Evolutionary conservation across 495 filamentous ascomycete species (phyloP).

Genomic region (Echria macrotheca): DNA sequence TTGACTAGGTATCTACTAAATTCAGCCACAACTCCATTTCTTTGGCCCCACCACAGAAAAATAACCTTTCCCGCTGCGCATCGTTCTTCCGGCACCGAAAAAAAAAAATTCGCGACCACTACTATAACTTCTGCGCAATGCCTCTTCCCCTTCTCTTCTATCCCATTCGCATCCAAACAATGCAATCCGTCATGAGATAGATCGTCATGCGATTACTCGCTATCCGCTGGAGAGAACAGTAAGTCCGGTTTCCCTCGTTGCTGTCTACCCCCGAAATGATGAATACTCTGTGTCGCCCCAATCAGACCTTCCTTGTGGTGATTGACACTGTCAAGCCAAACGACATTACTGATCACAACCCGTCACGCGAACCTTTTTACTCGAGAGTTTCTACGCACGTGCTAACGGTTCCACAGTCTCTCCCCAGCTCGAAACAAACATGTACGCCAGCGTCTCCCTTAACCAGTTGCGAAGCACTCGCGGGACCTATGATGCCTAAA

Average conservation of each 20-base stretch:
- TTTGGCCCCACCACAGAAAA: too few species aligned
- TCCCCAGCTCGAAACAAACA: not conserved
- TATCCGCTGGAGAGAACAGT: too few species aligned
- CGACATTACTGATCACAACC: constrained; percentile 69
- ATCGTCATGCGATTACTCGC: too few species aligned
- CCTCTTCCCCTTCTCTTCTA: not conserved
- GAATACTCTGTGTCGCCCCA: constrained; percentile 84
- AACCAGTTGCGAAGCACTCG: not conserved
- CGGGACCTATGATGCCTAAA: constrained; percentile 48
- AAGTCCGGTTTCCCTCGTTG: constrained; percentile 7
- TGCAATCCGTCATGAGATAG: too few species aligned
- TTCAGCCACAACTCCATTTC: too few species aligned
- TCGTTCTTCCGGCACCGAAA: constrained; percentile 7
- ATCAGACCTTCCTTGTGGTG: constrained; percentile 78
- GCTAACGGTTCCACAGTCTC: constrained; percentile 21
- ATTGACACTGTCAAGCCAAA: constrained; percentile 90
- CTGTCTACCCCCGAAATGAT: constrained; percentile 53
- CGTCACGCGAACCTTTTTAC: too few species aligned
- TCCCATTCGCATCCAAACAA: not conserved
- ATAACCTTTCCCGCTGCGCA: too few species aligned
- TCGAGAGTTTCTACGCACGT: constrained; percentile 1
- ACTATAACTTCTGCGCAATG: not conserved
- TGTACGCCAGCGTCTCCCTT: not conserved
- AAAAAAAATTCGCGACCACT: not conserved
- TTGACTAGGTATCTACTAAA: too few species aligned